Evolutionary conservation across 2,329 filamentous ascomycete species (phyloP), one percentile per base, ranked within the genome.

Genomic region (Xylariaceae sp.): DNA sequence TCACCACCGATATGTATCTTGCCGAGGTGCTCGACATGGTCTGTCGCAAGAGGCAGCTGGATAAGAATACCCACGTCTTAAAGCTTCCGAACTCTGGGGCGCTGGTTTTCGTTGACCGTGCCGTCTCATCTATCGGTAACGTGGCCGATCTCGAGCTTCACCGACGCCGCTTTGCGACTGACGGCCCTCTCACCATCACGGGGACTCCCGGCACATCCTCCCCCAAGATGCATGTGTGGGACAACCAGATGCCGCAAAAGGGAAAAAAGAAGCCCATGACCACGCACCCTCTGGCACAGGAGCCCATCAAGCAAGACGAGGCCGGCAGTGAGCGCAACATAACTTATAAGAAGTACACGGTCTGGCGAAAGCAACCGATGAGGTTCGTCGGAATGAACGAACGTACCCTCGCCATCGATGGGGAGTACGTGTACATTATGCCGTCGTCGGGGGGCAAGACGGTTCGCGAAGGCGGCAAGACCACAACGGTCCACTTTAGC

Each of bases 391-490:
- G 77, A 4, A 74, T 82, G 50, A 83, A 84, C 39, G 82, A 88
- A 47, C 76, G 83, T 37, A 75, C 86, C 8, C 65, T 92, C 26
- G 78, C 83, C 29, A 85, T 93, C 44, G 85, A 90, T 48, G 83
- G 83, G 39, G 86, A 93, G 55, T 92, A 89, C 56, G 77, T 93
- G 41, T 84, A 90, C 58, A 87, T 93, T 48, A 81, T 87, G 72
- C 83, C 85, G 17, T 69, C 75, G 2, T 74, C 73, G 2, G 72
- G 72, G 8, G 78, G 79, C 23, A 84, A 83, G 53, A 73, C 76
- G 9, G 61, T 77, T 37, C 72, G 76, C 38, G 77, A 81, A 36
- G 70, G 68, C 15, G 75, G 75, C 22, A 88, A 87, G 62, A 83
- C 78, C 21, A 88, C 83, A 3, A 87, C 83, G 25, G 82, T 90